These are phyloP conservation scores for Scheffersomyces illinoinensis DNA, from an alignment of 1,139 yeast species.

Conservation along the genomic window DNA sequence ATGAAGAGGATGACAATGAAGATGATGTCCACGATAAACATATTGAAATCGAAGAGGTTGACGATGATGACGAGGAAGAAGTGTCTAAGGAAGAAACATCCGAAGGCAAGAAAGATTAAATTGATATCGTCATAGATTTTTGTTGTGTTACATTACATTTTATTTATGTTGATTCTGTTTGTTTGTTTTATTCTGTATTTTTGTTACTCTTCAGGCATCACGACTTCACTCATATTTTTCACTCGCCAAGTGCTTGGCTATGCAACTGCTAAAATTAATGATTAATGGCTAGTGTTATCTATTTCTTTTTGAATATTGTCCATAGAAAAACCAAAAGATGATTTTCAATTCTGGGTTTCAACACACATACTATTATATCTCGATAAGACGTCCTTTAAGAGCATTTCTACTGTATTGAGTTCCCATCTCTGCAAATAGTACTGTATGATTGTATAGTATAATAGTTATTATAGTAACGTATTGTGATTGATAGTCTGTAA, in stretches of 20 bases:
- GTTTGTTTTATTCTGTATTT: conserved; percentile 1
- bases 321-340: neutral
- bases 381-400: neutral
- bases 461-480: neutral
- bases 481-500: neutral
- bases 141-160: neutral
- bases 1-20: conserved; percentile 18
- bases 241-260: neutral
- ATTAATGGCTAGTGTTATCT: neutral
- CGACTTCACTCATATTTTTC: neutral
- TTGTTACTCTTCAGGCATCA: neutral
- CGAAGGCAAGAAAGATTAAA: conserved; percentile 17
- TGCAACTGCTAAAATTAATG: neutral
- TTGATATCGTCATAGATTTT: conserved; percentile 4
- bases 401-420: neutral
- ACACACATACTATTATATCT: neutral
- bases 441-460: neutral
- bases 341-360: neutral
- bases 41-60: conserved; percentile 17
- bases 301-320: neutral
- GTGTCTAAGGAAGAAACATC: conserved; percentile 16
- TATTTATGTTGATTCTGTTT: neutral
- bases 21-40: conserved; percentile 22
- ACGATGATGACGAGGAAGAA: conserved; percentile 21
- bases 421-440: neutral